phyloP scores from a whole-genome alignment of 2,329 filamentous ascomycete genomes.

The Fusarium bulbicola region DNA sequence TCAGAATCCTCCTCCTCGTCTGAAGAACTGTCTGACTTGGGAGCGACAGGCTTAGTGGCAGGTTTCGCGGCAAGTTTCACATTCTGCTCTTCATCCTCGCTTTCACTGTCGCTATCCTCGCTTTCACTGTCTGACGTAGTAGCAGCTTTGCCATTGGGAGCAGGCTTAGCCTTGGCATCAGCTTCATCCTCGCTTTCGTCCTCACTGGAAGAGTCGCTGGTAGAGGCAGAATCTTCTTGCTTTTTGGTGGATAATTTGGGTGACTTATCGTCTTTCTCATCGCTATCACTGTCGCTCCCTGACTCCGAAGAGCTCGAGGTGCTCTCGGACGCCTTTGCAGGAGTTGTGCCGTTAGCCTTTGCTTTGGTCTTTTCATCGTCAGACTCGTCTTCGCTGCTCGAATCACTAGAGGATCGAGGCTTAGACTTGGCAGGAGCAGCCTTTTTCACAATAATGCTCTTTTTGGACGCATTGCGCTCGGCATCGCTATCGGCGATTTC shows the following conservation, averaged over 20 bases:
- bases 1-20: slow-evolving; percentile 43
- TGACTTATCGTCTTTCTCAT: slow-evolving; percentile 35
- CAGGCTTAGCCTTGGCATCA: slow-evolving; percentile 28
- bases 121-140: slow-evolving; percentile 36
- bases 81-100: slow-evolving; percentile 34
- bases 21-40: slow-evolving; percentile 31
- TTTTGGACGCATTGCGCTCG: slow-evolving; percentile 47
- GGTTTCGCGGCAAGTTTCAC: slow-evolving; percentile 23
- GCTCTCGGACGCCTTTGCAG: slow-evolving; percentile 26
- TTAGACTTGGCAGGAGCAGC: slow-evolving; percentile 27
- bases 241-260: slow-evolving; percentile 21
- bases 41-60: slow-evolving; percentile 23
- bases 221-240: slow-evolving; percentile 34
- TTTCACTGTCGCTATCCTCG: slow-evolving; percentile 39
- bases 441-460: slow-evolving; percentile 30
- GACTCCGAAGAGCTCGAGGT: slow-evolving; percentile 41
- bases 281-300: slow-evolving; percentile 45
- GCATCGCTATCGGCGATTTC: slow-evolving; percentile 56
- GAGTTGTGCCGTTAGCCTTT: slow-evolving; percentile 34
- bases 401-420: slow-evolving; percentile 32
- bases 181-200: slow-evolving; percentile 42
- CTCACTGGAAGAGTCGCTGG: slow-evolving; percentile 41
- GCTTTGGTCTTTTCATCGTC: slow-evolving; percentile 35
- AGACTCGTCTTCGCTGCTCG: slow-evolving; percentile 45
- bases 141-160: slow-evolving; percentile 24